Evolutionary conservation across 148 eudicot genomes (phyloP).

Genomic region (Chenopodium suecicum): DNA sequence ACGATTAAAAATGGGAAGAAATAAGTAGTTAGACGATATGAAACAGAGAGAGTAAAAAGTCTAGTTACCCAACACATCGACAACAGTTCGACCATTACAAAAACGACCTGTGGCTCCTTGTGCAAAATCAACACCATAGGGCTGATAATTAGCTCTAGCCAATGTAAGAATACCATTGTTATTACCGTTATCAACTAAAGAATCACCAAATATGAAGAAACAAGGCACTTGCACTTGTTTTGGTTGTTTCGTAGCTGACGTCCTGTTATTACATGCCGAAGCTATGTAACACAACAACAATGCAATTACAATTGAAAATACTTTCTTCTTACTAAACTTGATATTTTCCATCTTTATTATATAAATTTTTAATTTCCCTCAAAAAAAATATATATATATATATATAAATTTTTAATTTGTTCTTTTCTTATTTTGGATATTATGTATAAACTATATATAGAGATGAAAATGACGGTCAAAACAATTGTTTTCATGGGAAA

Average conservation of each 20-base stretch:
- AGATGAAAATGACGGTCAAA: background rate
- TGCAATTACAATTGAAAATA: background rate
- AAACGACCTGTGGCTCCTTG: constrained; percentile 71
- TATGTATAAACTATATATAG: background rate
- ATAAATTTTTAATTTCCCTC: too few relatives aligned
- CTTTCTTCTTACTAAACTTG: background rate
- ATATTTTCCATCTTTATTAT: background rate
- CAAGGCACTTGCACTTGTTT: constrained; percentile 45
- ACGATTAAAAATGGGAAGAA: background rate
- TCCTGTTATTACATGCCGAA: constrained; percentile 8
- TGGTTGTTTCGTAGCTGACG: background rate
- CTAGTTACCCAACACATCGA: constrained; percentile 53
- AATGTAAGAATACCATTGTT: constrained; percentile 61
- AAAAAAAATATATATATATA: too few relatives aligned
- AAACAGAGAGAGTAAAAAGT: background rate
- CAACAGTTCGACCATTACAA: constrained; percentile 68
- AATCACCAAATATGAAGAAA: constrained; percentile 75
- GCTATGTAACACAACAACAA: constrained; percentile 1
- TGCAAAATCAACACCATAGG: constrained; percentile 76
- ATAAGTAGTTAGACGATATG: background rate
- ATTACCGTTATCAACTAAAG: constrained; percentile 80
- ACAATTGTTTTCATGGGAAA: constrained; percentile 4
- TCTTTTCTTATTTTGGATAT: background rate
- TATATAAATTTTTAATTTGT: background rate
- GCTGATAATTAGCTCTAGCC: constrained; percentile 67